Evolutionary conservation across 306 rosid genomes (phyloP), one percentile per base, ranked within the genome.

Genomic region (Inga laurina): DNA sequence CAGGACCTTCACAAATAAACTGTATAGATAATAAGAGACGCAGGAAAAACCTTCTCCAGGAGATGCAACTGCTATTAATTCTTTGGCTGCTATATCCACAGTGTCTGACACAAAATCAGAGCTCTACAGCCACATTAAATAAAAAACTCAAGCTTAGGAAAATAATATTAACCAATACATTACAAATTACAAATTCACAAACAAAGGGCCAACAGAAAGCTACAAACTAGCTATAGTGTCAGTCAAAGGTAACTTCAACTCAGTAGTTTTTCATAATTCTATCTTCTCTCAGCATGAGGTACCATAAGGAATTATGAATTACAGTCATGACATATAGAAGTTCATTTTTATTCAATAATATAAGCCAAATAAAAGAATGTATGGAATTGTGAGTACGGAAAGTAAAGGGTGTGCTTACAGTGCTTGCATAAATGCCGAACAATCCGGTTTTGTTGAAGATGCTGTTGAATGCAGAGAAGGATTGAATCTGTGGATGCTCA

Each of bases 391-490:
- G 8, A 57, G 27, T 21, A 30, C 4, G 32, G 3, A 75, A 75
- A 10, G 66, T 21, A 32, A 35, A 65, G 43, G 34, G 75, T 44
- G 85, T 46, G 84, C 73, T 91, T 92, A 94, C 98, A 35, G 97
- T 87, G 91, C 89, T 84, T 35, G 88, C 93, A 68, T 87, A 92
- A 82, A 94, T 87, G 75, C 98, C 98, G 86, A 94, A 92, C 66
- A 94, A 78, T 78, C 98, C 97, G 27, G 98, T 89, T 59, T 92
- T 84, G 79, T 94, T 94, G 89, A 90, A 92, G 90, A 94, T 87
- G 79, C 94, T 94, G 90, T 94, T 94, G 91, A 94, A 94, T 39
- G 98, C 98, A 78, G 97, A 90, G 80, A 94, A 92, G 77, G 88
- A 87, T 78, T 89, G 93, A 78, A 94, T 85, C 85, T 91, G 90